Percentiles rank a stretch among this genome's conserved stretches.
These are phyloP conservation scores for Erodium moschatum DNA, from an alignment of 441 rosid species.

Conservation along the genomic window DNA sequence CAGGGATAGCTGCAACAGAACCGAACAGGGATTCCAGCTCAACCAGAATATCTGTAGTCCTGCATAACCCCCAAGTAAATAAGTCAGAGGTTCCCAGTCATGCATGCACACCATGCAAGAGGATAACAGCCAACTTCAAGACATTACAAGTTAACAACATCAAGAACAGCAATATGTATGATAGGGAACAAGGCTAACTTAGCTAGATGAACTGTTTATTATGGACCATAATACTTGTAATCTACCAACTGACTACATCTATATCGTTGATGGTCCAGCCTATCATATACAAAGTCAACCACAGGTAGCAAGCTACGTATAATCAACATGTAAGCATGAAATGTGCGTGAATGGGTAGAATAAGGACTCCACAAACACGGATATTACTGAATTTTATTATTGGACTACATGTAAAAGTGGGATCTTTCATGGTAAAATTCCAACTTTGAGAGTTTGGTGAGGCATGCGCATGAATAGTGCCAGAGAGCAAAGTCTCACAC, in stretches of 20 bases:
- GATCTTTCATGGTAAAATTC: background rate
- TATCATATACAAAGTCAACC: background rate
- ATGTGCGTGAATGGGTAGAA: background rate
- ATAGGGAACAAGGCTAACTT: background rate
- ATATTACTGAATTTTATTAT: background rate
- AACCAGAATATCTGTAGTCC: slow-evolving; percentile 50
- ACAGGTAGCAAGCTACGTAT: background rate
- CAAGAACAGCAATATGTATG: background rate
- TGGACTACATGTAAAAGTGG: background rate
- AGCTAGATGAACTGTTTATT: background rate
- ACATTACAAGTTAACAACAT: background rate
- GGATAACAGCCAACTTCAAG: background rate
- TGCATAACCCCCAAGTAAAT: slow-evolving; percentile 27
- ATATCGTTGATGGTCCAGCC: background rate
- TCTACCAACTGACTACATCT: background rate
- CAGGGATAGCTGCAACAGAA: slow-evolving; percentile 50
- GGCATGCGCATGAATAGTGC: background rate
- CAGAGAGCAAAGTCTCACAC: background rate
- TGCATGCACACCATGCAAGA: too few relatives aligned
- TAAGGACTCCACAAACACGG: background rate
- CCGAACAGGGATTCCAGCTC: slow-evolving; percentile 46
- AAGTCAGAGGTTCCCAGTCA: background rate
- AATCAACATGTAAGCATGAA: background rate
- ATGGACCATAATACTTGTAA: background rate
- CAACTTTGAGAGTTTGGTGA: background rate